phyloP scores from a whole-genome alignment of 2,329 filamentous ascomycete genomes.

The Exophiala sideris region DNA sequence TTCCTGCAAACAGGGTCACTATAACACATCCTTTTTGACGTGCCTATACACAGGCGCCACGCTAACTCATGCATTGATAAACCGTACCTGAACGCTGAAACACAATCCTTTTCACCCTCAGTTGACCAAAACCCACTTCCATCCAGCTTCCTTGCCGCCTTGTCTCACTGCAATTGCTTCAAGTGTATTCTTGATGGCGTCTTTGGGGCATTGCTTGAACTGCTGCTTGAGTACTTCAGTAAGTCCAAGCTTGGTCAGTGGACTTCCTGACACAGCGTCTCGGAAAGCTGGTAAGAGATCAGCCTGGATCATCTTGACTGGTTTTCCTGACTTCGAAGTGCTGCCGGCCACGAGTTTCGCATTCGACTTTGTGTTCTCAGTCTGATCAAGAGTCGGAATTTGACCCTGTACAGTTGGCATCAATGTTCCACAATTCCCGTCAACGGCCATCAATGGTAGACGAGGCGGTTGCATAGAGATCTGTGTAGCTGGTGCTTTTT shows the following conservation, averaged over 20 bases:
- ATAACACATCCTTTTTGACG: too few relatives aligned
- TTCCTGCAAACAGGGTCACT: too few relatives aligned
- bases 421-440: slow-evolving; percentile 17
- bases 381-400: background rate
- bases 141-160: slow-evolving; percentile 60
- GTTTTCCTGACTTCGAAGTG: slow-evolving; percentile 11
- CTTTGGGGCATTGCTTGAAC: slow-evolving; percentile 68
- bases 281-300: slow-evolving; percentile 67
- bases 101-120: background rate
- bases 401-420: background rate
- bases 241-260: slow-evolving; percentile 70
- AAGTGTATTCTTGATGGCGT: slow-evolving; percentile 68
- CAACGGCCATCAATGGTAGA: slow-evolving; percentile 25
- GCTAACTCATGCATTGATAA: background rate
- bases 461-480: slow-evolving; percentile 31
- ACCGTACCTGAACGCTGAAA: background rate
- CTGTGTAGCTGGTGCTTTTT: slow-evolving; percentile 31
- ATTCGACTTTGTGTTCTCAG: slow-evolving; percentile 2
- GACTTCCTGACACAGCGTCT: slow-evolving; percentile 63
- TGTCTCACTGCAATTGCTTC: slow-evolving; percentile 62
- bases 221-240: slow-evolving; percentile 72
- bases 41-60: too few relatives aligned
- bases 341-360: slow-evolving; percentile 1
- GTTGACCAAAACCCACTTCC: slow-evolving; percentile 56
- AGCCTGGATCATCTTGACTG: slow-evolving; percentile 46